Evolutionary conservation across 257 asterid genomes (phyloP).

Genomic region (Capsicum pubescens): DNA sequence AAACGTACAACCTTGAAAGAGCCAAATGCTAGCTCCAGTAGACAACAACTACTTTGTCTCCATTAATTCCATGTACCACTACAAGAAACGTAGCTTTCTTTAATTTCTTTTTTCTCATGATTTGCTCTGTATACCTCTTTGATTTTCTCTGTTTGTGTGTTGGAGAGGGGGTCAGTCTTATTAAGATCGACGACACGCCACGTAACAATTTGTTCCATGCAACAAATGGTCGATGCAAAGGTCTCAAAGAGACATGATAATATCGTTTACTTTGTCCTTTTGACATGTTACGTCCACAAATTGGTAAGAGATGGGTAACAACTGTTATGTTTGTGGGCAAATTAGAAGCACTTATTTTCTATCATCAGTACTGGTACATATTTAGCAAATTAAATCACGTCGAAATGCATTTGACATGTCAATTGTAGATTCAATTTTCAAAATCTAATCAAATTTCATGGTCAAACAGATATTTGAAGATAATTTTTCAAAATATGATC

Average conservation of each 20-base stretch:
- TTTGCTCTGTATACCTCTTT: neutral
- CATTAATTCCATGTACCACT: constrained; percentile 17
- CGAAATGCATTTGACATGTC: too few relatives aligned
- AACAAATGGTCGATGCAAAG: neutral
- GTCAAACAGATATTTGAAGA: too few relatives aligned
- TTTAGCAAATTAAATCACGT: neutral
- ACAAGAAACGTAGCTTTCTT: neutral
- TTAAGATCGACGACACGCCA: neutral
- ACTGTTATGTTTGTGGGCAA: neutral
- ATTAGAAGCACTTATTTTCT: neutral
- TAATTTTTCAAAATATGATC: too few relatives aligned
- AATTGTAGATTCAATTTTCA: too few relatives aligned
- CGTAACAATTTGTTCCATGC: constrained; percentile 8
- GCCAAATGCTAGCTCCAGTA: constrained; percentile 17
- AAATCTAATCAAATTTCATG: neutral
- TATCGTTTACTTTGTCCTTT: neutral
- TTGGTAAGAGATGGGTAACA: neutral
- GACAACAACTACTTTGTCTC: neutral
- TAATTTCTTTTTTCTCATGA: neutral
- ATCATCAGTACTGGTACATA: neutral
- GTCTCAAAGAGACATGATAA: neutral
- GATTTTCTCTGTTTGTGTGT: neutral
- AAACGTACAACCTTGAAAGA: neutral
- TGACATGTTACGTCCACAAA: constrained; percentile 23
- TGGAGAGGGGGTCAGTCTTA: neutral